Evolutionary conservation across 2,329 filamentous ascomycete species (phyloP).

Genomic region (Elsinoe batatas): DNA sequence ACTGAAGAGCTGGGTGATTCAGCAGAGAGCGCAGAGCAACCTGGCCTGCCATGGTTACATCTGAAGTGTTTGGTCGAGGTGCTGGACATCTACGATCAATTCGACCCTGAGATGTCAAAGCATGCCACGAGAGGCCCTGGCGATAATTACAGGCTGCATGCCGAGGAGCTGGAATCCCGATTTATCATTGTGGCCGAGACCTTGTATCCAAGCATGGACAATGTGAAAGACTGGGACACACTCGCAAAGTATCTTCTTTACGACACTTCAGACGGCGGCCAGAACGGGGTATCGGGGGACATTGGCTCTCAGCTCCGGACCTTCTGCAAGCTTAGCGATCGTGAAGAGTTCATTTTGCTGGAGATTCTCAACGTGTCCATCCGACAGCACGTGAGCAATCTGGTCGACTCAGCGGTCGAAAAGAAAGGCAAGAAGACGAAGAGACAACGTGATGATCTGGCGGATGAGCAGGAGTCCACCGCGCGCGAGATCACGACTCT

Average conservation of each 20-base stretch:
- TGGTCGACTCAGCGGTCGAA: conserved; percentile 51
- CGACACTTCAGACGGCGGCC: conserved; percentile 59
- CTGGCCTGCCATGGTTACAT: conserved; percentile 77
- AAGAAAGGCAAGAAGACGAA: conserved; percentile 49
- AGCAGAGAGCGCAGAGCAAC: conserved; percentile 49
- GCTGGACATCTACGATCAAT: conserved; percentile 68
- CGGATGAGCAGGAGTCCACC: conserved; percentile 66
- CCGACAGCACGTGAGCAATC: conserved; percentile 58
- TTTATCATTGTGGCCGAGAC: conserved; percentile 79
- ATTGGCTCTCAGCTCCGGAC: conserved; percentile 56
- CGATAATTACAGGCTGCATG: conserved; percentile 44
- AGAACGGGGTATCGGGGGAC: conserved; percentile 49
- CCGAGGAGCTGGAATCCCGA: conserved; percentile 62
- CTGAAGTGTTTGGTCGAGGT: conserved; percentile 84
- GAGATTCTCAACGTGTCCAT: conserved; percentile 80
- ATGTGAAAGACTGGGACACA: conserved; percentile 78
- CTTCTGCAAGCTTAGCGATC: conserved; percentile 60
- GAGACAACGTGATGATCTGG: conserved; percentile 49
- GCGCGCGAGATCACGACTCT: conserved; percentile 66
- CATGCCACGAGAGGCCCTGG: conserved; percentile 35
- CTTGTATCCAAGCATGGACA: conserved; percentile 70
- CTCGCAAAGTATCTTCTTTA: conserved; percentile 84
- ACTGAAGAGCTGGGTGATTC: conserved; percentile 68
- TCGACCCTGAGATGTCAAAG: conserved; percentile 40
- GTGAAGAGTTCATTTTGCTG: conserved; percentile 75